A percentile compares a stretch with the other conserved stretches of the same genome.
phyloP scores from a whole-genome alignment of 352 stramenopile genomes.

The Pythium sp. region DNA sequence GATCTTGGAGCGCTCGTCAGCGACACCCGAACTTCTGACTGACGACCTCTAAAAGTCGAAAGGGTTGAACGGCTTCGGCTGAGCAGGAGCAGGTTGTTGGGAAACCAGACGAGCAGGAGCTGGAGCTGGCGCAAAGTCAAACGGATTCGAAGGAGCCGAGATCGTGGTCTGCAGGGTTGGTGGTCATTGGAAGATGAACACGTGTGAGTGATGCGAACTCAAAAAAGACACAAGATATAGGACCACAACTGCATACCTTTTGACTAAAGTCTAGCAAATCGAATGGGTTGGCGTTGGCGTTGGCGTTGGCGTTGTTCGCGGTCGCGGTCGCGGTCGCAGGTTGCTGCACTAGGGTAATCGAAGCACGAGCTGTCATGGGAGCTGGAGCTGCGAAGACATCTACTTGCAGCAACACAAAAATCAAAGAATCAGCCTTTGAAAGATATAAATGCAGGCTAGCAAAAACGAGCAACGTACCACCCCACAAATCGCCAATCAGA shows the following conservation, averaged over 20 bases:
- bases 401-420: neutral
- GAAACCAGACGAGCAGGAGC: neutral
- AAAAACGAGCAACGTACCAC: conserved; percentile 1
- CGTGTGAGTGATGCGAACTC: neutral
- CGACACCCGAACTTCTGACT: neutral
- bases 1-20: neutral
- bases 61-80: conserved; percentile 42
- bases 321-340: conserved; percentile 15
- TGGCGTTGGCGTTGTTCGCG: too few species aligned
- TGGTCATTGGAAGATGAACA: neutral
- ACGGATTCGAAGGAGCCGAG: conserved; percentile 29
- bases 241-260: conserved; percentile 25
- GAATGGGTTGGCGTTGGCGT: conserved; percentile 31
- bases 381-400: conserved; percentile 6
- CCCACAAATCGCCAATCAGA: conserved; percentile 19
- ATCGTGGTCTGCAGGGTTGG: conserved; percentile 20
- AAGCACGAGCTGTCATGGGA: too few species aligned
- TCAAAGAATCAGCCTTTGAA: neutral
- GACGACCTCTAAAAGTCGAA: conserved; percentile 38
- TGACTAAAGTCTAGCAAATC: conserved; percentile 35
- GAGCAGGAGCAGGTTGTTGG: neutral
- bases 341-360: neutral
- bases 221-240: neutral
- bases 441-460: neutral
- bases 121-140: conserved; percentile 23